These are phyloP conservation scores for Cladobotryum mycophilum DNA, from an alignment of 2,329 filamentous ascomycete genomes.

Conservation along the genomic window DNA sequence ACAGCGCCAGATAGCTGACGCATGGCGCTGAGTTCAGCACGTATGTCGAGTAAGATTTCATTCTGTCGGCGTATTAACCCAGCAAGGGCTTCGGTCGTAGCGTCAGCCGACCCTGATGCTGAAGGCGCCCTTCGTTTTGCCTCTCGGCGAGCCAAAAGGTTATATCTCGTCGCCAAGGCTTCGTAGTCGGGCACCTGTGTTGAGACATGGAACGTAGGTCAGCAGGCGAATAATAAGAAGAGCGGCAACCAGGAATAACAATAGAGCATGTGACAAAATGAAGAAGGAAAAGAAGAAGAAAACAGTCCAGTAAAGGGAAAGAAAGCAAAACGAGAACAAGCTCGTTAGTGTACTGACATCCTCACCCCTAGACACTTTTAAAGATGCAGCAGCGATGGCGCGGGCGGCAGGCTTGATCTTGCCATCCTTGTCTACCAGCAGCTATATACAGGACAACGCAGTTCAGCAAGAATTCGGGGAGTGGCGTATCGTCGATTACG, in stretches of 20 bases:
- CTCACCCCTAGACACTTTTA: conserved; percentile 11
- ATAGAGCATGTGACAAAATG: neutral
- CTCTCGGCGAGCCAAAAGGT: conserved; percentile 10
- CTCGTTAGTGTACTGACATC: conserved; percentile 8
- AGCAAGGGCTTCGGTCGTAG: conserved; percentile 7
- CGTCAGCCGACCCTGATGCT: neutral
- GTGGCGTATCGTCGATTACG: too few species aligned
- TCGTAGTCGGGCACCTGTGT: conserved; percentile 8
- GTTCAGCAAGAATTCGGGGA: conserved; percentile 7
- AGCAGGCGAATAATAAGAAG: neutral
- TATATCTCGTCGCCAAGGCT: conserved; percentile 11
- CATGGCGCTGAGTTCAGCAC: conserved; percentile 11
- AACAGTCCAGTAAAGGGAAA: neutral
- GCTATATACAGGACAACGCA: conserved; percentile 10
- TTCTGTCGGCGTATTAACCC: conserved; percentile 12
- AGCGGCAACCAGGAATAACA: neutral
- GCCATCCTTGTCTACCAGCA: conserved; percentile 14
- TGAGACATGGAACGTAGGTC: neutral
- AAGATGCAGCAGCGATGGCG: conserved; percentile 12
- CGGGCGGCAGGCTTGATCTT: conserved; percentile 13
- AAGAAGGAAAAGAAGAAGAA: neutral
- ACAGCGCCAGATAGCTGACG: conserved; percentile 8
- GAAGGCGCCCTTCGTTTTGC: conserved; percentile 9
- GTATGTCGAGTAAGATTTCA: conserved; percentile 13
- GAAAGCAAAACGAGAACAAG: neutral